Evolutionary conservation across 2,329 filamentous ascomycete genomes (phyloP).

Genomic region (Penicillium frequentans): DNA sequence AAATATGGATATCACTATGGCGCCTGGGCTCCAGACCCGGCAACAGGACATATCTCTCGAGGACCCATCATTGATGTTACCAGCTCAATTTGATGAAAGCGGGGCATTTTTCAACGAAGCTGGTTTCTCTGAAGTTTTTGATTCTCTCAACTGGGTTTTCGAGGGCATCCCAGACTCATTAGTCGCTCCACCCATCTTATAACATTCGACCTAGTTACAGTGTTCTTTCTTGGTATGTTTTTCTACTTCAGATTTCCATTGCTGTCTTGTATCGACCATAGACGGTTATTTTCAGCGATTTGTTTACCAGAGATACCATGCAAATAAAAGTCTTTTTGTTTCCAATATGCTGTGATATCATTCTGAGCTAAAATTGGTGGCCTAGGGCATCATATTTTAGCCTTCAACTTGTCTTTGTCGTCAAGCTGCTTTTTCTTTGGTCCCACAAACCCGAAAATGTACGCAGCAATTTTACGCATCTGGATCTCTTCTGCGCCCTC

Average conservation of each 20-base stretch:
- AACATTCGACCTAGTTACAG: not conserved
- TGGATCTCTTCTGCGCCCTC: slow-evolving; percentile 67
- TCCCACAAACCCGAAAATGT: slow-evolving; percentile 52
- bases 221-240: not conserved
- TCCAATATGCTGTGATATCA: not conserved
- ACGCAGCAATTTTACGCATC: slow-evolving; percentile 64
- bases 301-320: slow-evolving; percentile 11
- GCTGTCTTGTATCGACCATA: not conserved
- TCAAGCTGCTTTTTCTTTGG: slow-evolving; percentile 14
- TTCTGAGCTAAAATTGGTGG: not conserved
- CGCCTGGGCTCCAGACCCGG: slow-evolving; percentile 26
- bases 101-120: slow-evolving; percentile 40
- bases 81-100: slow-evolving; percentile 37
- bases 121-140: slow-evolving; percentile 73
- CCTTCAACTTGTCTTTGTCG: not conserved
- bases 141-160: slow-evolving; percentile 89
- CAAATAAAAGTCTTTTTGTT: slow-evolving; percentile 4
- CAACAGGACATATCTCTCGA: slow-evolving; percentile 33
- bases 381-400: slow-evolving; percentile 8
- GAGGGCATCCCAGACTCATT: slow-evolving; percentile 73
- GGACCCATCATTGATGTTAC: slow-evolving; percentile 32
- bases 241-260: not conserved
- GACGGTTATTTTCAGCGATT: not conserved
- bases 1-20: slow-evolving; percentile 39
- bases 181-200: slow-evolving; percentile 37